Evolutionary conservation across 192 early-diverging fungal species (phyloP).

Genomic region (Linnemannia exigua): DNA sequence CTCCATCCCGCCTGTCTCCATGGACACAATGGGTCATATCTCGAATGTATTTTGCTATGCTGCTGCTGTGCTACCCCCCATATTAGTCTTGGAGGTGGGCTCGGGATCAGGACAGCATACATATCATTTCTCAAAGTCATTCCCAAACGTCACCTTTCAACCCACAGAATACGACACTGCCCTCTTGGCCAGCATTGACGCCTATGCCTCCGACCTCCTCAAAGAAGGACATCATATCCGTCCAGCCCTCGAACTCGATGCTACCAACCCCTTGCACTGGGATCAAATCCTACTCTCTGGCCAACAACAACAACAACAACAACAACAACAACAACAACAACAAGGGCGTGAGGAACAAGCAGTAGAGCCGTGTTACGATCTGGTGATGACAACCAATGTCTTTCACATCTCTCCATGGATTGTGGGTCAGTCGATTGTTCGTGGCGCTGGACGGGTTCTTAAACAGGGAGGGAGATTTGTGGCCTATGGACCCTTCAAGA

Average conservation of each 20-base stretch:
- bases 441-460: conserved; percentile 23
- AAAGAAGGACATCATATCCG: conserved; percentile 35
- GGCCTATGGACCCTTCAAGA: conserved; percentile 34
- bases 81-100: conserved; percentile 42
- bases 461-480: conserved; percentile 23
- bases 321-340: not conserved
- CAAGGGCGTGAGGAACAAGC: too few species aligned
- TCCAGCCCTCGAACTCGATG: conserved; percentile 35
- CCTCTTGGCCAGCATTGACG: conserved; percentile 36
- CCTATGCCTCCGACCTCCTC: conserved; percentile 34
- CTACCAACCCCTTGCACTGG: conserved; percentile 44
- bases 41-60: not conserved
- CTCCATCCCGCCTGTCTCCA: not conserved
- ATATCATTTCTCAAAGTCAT: conserved; percentile 31
- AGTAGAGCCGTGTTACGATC: conserved; percentile 14
- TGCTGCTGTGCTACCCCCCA: not conserved
- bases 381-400: conserved; percentile 46
- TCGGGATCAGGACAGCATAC: conserved; percentile 53
- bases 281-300: not conserved
- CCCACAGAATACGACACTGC: conserved; percentile 36
- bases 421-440: conserved; percentile 40
- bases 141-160: conserved; percentile 36
- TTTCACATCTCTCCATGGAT: conserved; percentile 55
- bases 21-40: not conserved
- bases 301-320: conserved; percentile 8